Evolutionary conservation across 306 rosid species (phyloP), one percentile per base, ranked within the genome.

Genomic region (Begonia fuchsioides): DNA sequence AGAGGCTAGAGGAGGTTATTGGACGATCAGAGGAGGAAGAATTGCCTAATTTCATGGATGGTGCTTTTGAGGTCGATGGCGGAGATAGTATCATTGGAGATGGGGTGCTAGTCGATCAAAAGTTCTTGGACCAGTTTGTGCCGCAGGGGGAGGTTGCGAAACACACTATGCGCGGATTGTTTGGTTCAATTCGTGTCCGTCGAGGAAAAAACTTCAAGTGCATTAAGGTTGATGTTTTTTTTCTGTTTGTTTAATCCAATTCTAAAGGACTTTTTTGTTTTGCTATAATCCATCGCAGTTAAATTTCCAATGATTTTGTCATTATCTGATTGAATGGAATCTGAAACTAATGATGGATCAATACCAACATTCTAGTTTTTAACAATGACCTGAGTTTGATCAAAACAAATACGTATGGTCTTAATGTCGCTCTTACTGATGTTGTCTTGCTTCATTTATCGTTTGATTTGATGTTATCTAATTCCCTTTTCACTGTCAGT

Each of bases 1-100:
- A 87, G 81, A 14, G 1, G 45, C n/a, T 87, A 64, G 50, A 14
- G 44, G 80, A 77, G 10, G 90, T 90, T 1, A 60, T 84, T 12
- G 97, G 97, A 13, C 62, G 97, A 54, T 10, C 3, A 8, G 97
- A 90, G 65, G 84, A 79, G 52, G 84, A 60, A 16, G 97, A 90
- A 66, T 15, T 90, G 11, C 97, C 97, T 2, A 32, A 44, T 44
- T 88, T 72, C 38, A 53, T 51, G 39, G 17, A 59, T 15, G 95
- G 97, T 9, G 90, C 95, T 32, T 71, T 90, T 63, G 72, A 81
- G 75, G 38, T 90, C 3, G 76, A 72, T 50, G 93, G 95, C 1
- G 93, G 95, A 15, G 74, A 59, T 8, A 54, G 44, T 44, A 26
- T 59, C 32, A 17, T 6, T 0, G 63, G 53, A 15, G 50, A 15